Evolutionary conservation across 164 flowering plant genomes (phyloP).

Genomic region (Magnolia changhungtana): DNA sequence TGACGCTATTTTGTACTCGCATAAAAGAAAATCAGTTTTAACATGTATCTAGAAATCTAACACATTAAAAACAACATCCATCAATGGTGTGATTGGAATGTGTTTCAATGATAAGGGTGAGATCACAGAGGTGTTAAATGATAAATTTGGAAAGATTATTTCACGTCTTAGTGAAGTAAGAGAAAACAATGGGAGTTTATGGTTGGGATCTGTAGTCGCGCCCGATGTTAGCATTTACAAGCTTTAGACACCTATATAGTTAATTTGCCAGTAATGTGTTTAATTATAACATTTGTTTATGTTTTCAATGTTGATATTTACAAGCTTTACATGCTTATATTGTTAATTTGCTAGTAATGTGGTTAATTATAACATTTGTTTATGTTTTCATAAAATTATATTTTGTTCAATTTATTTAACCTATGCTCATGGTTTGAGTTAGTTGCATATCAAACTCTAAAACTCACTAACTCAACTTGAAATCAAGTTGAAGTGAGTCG

Average conservation of each 20-base stretch:
- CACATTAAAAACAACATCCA: background rate
- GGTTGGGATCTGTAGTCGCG: slow-evolving; percentile 50
- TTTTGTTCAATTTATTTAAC: too few species aligned
- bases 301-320: background rate
- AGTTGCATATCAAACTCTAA: too few species aligned
- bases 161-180: slow-evolving; percentile 41
- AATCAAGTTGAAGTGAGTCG: too few species aligned
- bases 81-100: background rate
- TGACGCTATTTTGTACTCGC: background rate
- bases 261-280: too few species aligned
- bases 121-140: slow-evolving; percentile 25
- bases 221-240: slow-evolving; percentile 18
- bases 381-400: too few species aligned
- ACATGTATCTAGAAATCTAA: background rate
- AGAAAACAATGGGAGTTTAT: slow-evolving; percentile 43
- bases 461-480: too few species aligned
- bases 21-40: background rate
- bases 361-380: too few species aligned
- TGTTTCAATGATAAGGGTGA: slow-evolving; percentile 34
- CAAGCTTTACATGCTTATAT: too few species aligned
- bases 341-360: too few species aligned
- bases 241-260: too few species aligned
- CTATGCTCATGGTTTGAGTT: too few species aligned
- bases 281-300: too few species aligned
- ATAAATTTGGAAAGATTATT: slow-evolving; percentile 6